A percentile compares a stretch with the other conserved stretches of the same genome.
phyloP scores from a whole-genome alignment of 2,329 filamentous ascomycete species.

The Fusarium staphyleae region DNA sequence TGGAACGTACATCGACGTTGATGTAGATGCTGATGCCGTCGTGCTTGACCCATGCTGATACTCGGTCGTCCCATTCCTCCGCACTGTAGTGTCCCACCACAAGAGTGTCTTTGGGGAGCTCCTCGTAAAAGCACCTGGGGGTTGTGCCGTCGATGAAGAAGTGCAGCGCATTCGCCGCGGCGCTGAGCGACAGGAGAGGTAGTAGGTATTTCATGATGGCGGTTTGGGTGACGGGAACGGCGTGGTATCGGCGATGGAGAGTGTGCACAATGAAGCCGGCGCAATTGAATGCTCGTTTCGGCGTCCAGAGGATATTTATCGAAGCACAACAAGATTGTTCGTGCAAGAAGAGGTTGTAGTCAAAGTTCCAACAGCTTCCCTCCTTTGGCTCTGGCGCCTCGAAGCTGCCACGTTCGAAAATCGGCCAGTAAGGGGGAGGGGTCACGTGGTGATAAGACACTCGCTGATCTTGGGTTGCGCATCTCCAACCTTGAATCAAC shows the following conservation, averaged over 20 bases:
- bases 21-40: conserved; percentile 84
- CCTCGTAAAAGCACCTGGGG: conserved; percentile 97
- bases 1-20: conserved; percentile 77
- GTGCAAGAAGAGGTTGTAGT: conserved; percentile 18
- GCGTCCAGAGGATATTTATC: not conserved
- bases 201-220: conserved; percentile 66
- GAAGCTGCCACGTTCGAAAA: conserved; percentile 64
- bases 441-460: conserved; percentile 47
- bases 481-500: conserved; percentile 12
- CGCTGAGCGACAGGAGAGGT: conserved; percentile 70
- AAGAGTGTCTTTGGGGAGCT: conserved; percentile 95
- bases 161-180: conserved; percentile 81
- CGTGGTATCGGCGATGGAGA: not conserved
- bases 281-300: conserved; percentile 27
- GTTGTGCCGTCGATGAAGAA: conserved; percentile 90
- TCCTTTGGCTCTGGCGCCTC: conserved; percentile 29
- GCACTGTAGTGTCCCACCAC: conserved; percentile 93
- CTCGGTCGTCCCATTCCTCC: conserved; percentile 79
- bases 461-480: conserved; percentile 4
- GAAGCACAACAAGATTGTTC: conserved; percentile 1
- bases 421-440: conserved; percentile 43
- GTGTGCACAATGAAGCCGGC: conserved; percentile 9
- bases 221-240: not conserved
- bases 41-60: conserved; percentile 73
- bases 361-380: conserved; percentile 20